Conservation (phyloP, 2,329 filamentous ascomycete species). For the Cordyceps cicadae region DNA sequence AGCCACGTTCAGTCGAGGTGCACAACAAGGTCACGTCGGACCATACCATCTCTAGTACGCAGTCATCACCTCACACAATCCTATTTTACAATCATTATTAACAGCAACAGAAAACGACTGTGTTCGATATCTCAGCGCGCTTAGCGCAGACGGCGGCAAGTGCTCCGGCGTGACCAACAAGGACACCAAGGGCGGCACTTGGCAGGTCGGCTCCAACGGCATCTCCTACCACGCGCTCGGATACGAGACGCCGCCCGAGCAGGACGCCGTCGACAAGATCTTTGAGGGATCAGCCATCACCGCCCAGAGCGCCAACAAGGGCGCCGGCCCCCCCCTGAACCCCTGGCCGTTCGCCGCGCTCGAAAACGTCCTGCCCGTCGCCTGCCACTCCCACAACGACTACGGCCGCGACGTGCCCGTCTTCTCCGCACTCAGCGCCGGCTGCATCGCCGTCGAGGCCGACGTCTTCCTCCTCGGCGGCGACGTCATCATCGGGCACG, state of each 20-base stretch:
- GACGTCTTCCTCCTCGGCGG: slow-evolving; percentile 56
- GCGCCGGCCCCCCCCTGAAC: slow-evolving; percentile 13
- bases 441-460: slow-evolving; percentile 58
- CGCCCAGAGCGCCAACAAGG: slow-evolving; percentile 15
- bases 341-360: slow-evolving; percentile 15
- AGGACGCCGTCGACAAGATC: slow-evolving; percentile 15
- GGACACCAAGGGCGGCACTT: slow-evolving; percentile 17
- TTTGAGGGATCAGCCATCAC: slow-evolving; percentile 11
- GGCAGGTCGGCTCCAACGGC: slow-evolving; percentile 15
- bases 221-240: slow-evolving; percentile 16
- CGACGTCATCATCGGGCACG: slow-evolving; percentile 56
- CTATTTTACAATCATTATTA: not conserved
- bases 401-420: slow-evolving; percentile 59
- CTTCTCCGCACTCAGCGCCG: slow-evolving; percentile 50
- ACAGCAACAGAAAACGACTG: not conserved
- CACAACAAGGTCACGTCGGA: slow-evolving; percentile 15
- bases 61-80: not conserved
- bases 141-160: slow-evolving; percentile 14
- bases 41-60: slow-evolving; percentile 14
- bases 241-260: slow-evolving; percentile 11
- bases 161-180: slow-evolving; percentile 15
- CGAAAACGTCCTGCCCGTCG: slow-evolving; percentile 23
- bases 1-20: slow-evolving; percentile 13
- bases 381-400: slow-evolving; percentile 63
- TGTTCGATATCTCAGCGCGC: slow-evolving; percentile 10